Conservation (phyloP, 441 rosid species). For the Pelargonium cotyledonis region DNA sequence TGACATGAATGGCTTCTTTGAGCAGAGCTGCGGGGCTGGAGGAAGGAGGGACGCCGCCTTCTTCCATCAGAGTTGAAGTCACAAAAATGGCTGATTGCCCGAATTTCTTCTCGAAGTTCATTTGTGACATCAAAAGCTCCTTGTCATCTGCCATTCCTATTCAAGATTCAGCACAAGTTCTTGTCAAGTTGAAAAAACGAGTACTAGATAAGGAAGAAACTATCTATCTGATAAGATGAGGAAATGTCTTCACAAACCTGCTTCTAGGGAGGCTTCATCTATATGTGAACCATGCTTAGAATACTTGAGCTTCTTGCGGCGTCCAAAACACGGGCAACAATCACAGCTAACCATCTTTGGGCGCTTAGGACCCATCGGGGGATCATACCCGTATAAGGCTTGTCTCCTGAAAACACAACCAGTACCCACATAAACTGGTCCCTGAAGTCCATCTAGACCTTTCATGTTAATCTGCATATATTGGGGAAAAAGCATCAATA, state of each 20-base stretch:
- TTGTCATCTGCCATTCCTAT: slow-evolving; percentile 98
- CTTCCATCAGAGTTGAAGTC: slow-evolving; percentile 97
- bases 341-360: slow-evolving; percentile 57
- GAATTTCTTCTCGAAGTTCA: slow-evolving; percentile 90
- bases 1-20: slow-evolving; percentile 98
- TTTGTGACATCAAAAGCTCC: slow-evolving; percentile 91
- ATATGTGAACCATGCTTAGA: slow-evolving; percentile 40
- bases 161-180: slow-evolving; percentile 34
- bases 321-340: slow-evolving; percentile 90
- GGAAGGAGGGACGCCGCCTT: slow-evolving; percentile 93
- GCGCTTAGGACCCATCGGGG: slow-evolving; percentile 80
- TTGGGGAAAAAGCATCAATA: background rate
- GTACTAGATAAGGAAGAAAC: background rate
- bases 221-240: no score
- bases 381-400: slow-evolving; percentile 94
- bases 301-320: slow-evolving; percentile 60
- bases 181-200: slow-evolving; percentile 1
- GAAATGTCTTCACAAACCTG: no score
- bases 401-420: slow-evolving; percentile 97
- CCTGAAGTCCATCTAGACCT: slow-evolving; percentile 98
- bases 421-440: slow-evolving; percentile 98
- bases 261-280: slow-evolving; percentile 21
- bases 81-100: slow-evolving; percentile 94
- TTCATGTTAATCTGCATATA: slow-evolving; percentile 76
- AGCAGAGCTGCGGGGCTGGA: slow-evolving; percentile 90